Evolutionary conservation across 116 monocot species (phyloP), one percentile per base, ranked within the genome.

Genomic region (Papilionanthe hybrid): DNA sequence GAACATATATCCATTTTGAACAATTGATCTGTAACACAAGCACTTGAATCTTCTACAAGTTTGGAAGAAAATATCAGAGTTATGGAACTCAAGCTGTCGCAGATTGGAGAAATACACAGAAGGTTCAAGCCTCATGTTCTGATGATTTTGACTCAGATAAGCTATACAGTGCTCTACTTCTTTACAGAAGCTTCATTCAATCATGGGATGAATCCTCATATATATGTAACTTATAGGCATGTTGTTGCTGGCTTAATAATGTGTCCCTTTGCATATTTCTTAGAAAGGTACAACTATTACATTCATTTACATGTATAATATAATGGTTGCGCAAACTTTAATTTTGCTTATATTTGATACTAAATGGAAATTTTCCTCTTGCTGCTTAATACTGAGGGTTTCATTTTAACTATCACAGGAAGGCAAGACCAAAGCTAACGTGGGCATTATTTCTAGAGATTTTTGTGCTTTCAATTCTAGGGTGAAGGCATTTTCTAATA

Each of bases 361-460:
- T 53, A 3, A 12, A 53, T 53, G 53, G 53, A 53, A 53, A 53
- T 45, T 45, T 3, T 53, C 15, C 53, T 53, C 53, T 4, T 15
- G 53, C 15, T 53, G 2, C 53, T 53, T 53, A 53, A 53, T 53
- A 53, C 15, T 53, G 53, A 53, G 12, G 53, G 53, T 15, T 53
- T 53, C 15, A 20, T 22, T 44, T 73, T n/a, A 10, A 19, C 19
- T 83, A 25, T 72, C 77, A 22, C 87, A 96, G 96, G 72, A 90
- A 91, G 82, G 18, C 78, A 57, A 91, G 93, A 71, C 96, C 96
- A 50, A 93, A 87, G 88, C 78, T 96, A 78, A 96, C 96, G 81
- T 89, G 90, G 90, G 81, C 86, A 72, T 80, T 96, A 53, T 92
- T 96, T 60, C 79, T 93, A 6, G 96, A 96, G 84, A 86, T 96